These are phyloP conservation scores for Candida neerlandica DNA, from an alignment of 1,139 yeast species.

Conservation along the genomic window DNA sequence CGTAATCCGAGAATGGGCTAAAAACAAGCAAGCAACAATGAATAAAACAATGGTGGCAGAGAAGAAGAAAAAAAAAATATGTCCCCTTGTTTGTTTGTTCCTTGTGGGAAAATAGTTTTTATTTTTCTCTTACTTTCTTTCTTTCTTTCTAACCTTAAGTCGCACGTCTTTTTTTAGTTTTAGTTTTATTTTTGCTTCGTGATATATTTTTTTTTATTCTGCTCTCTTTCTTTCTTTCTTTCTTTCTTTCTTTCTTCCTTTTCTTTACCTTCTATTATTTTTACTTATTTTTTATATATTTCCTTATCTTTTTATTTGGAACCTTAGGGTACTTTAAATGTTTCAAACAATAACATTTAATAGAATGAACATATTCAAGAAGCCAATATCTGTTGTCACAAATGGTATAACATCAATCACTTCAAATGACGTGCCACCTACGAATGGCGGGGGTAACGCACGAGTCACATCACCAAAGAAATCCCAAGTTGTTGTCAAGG, in stretches of 20 bases:
- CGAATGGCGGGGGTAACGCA: slow-evolving; percentile 4
- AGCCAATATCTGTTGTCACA: slow-evolving; percentile 7
- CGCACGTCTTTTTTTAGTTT: too few relatives aligned
- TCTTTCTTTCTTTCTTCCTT: neutral
- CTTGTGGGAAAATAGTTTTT: too few relatives aligned
- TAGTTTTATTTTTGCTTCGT: neutral
- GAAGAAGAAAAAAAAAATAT: too few relatives aligned
- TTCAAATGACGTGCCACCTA: slow-evolving; percentile 1
- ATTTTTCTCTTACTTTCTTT: too few relatives aligned
- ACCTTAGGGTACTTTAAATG: neutral
- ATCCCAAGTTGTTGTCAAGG: slow-evolving; percentile 4
- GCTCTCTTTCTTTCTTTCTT: neutral
- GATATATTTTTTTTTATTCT: neutral
- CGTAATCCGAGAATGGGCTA: too few relatives aligned
- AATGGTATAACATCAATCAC: slow-evolving; percentile 5
- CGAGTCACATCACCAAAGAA: slow-evolving; percentile 1
- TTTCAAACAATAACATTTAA: slow-evolving; percentile 6
- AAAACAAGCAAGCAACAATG: too few relatives aligned
- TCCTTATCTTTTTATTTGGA: neutral
- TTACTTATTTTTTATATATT: neutral
- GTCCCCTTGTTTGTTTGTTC: too few relatives aligned
- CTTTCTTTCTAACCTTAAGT: too few relatives aligned
- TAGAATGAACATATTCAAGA: slow-evolving; percentile 15
- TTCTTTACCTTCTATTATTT: neutral
- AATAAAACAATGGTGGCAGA: too few relatives aligned